phyloP scores from a whole-genome alignment of 2,329 filamentous ascomycete species.

The Cercospora sp. region DNA sequence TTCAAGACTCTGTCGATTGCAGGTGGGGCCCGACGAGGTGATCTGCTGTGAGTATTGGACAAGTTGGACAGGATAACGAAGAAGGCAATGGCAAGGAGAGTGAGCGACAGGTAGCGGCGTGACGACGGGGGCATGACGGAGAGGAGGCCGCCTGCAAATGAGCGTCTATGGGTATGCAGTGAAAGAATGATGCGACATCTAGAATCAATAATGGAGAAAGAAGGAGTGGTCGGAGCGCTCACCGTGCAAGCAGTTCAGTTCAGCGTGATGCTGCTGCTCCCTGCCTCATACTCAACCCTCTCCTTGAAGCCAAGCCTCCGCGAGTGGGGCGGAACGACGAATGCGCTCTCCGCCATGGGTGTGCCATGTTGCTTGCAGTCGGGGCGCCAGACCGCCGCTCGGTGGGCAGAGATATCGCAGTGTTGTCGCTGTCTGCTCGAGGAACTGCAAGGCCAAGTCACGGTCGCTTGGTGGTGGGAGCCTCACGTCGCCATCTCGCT shows the following conservation, averaged over 20 bases:
- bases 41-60: neutral
- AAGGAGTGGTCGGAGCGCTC: slow-evolving; percentile 4
- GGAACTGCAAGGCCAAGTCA: neutral
- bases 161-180: slow-evolving; percentile 6
- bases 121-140: slow-evolving; percentile 32
- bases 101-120: slow-evolving; percentile 33
- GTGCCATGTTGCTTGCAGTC: neutral
- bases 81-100: slow-evolving; percentile 27
- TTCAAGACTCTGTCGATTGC: slow-evolving; percentile 29
- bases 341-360: neutral
- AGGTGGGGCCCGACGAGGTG: neutral
- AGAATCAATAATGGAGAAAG: neutral
- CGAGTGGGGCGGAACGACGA: neutral
- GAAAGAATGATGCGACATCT: neutral
- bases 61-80: slow-evolving; percentile 26
- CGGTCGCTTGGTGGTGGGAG: neutral
- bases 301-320: neutral
- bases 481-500: neutral
- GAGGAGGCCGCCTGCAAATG: neutral
- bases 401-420: neutral
- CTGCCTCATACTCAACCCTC: neutral
- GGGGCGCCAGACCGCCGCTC: neutral
- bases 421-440: neutral
- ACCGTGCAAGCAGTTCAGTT: neutral
- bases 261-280: neutral